A percentile compares a stretch with the other conserved stretches of the same genome.
Evolutionary conservation across 2,329 filamentous ascomycete species (phyloP).

Genomic region (Trichoderma polysporum): DNA sequence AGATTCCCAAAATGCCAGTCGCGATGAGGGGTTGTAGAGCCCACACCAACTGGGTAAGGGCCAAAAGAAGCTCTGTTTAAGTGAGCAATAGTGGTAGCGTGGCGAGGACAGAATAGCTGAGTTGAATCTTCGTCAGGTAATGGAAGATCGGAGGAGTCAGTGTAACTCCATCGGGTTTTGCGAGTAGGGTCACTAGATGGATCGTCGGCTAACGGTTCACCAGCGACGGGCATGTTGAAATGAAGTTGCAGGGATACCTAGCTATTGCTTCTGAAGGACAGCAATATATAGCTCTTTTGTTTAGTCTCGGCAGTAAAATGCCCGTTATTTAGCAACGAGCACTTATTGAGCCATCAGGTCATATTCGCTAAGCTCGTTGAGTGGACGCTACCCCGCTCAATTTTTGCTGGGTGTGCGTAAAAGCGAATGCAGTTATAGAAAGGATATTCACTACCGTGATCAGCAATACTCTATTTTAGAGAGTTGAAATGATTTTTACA

Average conservation of each 20-base stretch:
- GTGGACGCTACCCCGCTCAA: background rate
- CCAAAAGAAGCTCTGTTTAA: background rate
- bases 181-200: background rate
- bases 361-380: background rate
- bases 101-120: conserved; percentile 11
- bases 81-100: background rate
- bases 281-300: background rate
- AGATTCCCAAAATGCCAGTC: conserved; percentile 17
- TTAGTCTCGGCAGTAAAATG: background rate
- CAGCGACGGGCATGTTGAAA: background rate
- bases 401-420: background rate
- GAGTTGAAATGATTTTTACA: no score
- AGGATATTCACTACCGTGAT: no score
- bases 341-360: background rate
- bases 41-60: background rate
- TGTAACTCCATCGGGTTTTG: conserved; percentile 6
- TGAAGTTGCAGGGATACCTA: background rate
- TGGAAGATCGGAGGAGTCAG: background rate
- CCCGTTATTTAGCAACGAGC: background rate
- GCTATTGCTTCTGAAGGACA: background rate
- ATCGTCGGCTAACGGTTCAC: background rate
- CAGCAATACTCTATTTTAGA: no score
- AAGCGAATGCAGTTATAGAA: background rate
- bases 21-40: background rate
- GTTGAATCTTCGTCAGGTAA: conserved; percentile 2